A percentile compares a stretch with the other conserved stretches of the same genome.
Conservation (phyloP, 306 rosid genomes). For the cucumber (Cucumis sativus) region DNA sequence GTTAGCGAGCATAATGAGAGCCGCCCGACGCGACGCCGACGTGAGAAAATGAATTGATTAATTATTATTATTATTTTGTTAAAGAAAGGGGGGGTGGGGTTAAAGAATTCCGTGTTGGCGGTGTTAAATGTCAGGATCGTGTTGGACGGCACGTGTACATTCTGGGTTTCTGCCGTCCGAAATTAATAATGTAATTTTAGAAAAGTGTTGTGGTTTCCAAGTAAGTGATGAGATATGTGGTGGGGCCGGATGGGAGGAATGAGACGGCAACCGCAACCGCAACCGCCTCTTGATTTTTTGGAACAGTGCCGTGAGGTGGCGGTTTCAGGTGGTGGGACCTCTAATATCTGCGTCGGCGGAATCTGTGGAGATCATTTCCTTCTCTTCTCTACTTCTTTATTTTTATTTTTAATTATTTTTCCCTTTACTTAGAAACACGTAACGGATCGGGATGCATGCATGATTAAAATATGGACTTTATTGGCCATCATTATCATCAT, state of each 20-base stretch:
- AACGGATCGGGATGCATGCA: constrained; percentile 5
- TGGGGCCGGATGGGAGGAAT: not conserved
- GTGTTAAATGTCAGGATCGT: not conserved
- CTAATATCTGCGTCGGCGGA: constrained; percentile 6
- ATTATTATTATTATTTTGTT: not conserved
- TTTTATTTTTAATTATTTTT: not conserved
- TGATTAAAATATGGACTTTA: not conserved
- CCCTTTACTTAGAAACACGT: not conserved
- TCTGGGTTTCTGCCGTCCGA: not conserved
- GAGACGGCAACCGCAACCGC: not conserved
- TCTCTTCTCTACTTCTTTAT: not conserved
- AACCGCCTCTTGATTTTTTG: not conserved
- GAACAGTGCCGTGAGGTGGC: constrained; percentile 6
- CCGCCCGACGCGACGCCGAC: not conserved
- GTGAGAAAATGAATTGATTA: not conserved
- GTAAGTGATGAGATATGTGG: not conserved
- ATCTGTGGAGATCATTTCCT: not conserved
- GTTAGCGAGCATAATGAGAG: not conserved
- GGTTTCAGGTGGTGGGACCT: constrained; percentile 2
- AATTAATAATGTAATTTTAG: not conserved
- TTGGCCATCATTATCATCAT: not conserved
- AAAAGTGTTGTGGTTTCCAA: constrained; percentile 6
- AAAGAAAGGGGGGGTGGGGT: not conserved
- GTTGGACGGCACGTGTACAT: constrained; percentile 12
- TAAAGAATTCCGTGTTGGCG: constrained; percentile 1